Evolutionary conservation across 2,329 filamentous ascomycete species (phyloP), one percentile per base, ranked within the genome.

Genomic region (Ceratocystis colombiana): DNA sequence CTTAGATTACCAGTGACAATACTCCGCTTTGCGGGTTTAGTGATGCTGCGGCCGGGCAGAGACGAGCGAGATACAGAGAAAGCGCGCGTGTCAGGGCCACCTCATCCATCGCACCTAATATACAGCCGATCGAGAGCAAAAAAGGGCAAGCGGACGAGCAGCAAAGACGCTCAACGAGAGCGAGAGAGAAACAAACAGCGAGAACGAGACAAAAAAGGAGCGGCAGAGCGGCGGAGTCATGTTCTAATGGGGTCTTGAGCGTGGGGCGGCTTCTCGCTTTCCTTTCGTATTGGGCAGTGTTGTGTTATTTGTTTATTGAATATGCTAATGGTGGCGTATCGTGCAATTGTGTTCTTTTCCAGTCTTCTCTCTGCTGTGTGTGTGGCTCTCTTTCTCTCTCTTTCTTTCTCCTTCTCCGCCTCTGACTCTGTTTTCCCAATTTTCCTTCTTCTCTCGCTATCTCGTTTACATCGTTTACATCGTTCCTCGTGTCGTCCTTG

Each of bases 271-370:
- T 41, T 15, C 30, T 57, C 53, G 53, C 48, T 57, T 57, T 57
- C 53, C 53, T 10, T 57, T 57, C 53, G 53, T 57, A 57, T 57
- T 57, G 53, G 53, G 53, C 53, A 30, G 53, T 30, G 53, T 57
- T 41, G 37, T 41, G 10, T 41, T 41, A 41, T 41, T 41, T 41
- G 37, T 41, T 41, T 57, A 57, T 57, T 30, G 53, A 5, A 17
- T 30, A 57, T 57, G 53, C 15, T 57, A 57, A 57, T 57, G 37
- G 53, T 57, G 53, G 53, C 53, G 53, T 57, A 57, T 57, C 53
- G 53, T 57, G 22, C 22, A 33, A 57, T 15, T 41, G 37, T 50
- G 7, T 50, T 50, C 22, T 50, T 50, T 10, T 50, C 8, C 22
- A 8, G n/a, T 50, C 48, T 50, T 28, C 30, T 33, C 30, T 33